These are phyloP conservation scores for Globisporangium acanthophoron DNA, from an alignment of 352 stramenopile genomes.

Conservation along the genomic window DNA sequence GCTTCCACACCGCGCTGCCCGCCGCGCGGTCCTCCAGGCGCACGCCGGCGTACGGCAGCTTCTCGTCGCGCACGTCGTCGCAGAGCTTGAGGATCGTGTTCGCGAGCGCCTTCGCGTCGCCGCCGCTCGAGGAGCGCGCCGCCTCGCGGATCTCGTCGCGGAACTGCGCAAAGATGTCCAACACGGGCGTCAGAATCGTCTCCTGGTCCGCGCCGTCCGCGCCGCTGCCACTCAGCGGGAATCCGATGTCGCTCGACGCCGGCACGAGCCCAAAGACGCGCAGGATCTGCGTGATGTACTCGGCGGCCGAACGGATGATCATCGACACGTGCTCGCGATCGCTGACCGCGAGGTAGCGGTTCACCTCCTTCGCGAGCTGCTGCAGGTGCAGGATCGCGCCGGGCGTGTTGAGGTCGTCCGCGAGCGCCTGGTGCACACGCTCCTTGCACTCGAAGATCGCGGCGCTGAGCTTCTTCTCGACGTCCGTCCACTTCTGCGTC, in stretches of 20 bases:
- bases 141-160: constrained; percentile 76
- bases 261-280: constrained; percentile 77
- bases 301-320: constrained; percentile 70
- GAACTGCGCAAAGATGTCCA: constrained; percentile 90
- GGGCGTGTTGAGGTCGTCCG: constrained; percentile 91
- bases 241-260: constrained; percentile 72
- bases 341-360: constrained; percentile 68
- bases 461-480: constrained; percentile 70
- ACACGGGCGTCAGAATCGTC: constrained; percentile 72
- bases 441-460: constrained; percentile 70
- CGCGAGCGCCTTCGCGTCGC: constrained; percentile 49
- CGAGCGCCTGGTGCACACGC: constrained; percentile 74
- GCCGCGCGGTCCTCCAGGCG: constrained; percentile 80
- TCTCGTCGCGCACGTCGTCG: constrained; percentile 86
- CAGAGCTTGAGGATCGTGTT: constrained; percentile 74
- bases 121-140: constrained; percentile 33
- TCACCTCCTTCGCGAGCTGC: constrained; percentile 82
- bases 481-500: constrained; percentile 70
- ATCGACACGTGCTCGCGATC: constrained; percentile 65
- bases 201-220: constrained; percentile 53
- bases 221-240: constrained; percentile 43
- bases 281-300: constrained; percentile 90
- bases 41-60: constrained; percentile 84
- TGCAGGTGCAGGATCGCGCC: constrained; percentile 60
- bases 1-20: constrained; percentile 83